Percentiles rank a stretch among this genome's conserved stretches.
These are phyloP conservation scores for Dactylonectria macrodidyma DNA, from an alignment of 2,329 filamentous ascomycete species.

Conservation along the genomic window DNA sequence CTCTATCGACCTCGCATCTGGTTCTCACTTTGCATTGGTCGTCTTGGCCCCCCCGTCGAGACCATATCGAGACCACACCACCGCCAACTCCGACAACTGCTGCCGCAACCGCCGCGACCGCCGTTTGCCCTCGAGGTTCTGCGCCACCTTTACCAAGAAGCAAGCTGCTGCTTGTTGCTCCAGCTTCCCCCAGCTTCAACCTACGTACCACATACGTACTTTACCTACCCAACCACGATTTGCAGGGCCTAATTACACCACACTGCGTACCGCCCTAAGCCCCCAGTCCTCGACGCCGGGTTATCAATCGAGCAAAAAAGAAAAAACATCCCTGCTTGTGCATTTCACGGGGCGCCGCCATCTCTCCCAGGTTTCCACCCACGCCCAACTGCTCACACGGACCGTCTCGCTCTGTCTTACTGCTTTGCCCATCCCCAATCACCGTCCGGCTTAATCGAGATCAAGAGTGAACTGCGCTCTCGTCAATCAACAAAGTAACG, in stretches of 20 bases:
- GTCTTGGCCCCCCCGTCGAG: not conserved
- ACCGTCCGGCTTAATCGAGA: slow-evolving; percentile 15
- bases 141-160: not conserved
- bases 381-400: slow-evolving; percentile 19
- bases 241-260: not conserved
- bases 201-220: no score
- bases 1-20: slow-evolving; percentile 16
- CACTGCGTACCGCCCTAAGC: not conserved
- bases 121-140: not conserved
- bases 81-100: not conserved
- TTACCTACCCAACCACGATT: not conserved
- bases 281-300: not conserved
- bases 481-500: slow-evolving; percentile 9
- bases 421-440: slow-evolving; percentile 17
- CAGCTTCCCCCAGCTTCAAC: no score
- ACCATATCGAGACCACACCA: not conserved
- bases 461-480: slow-evolving; percentile 4
- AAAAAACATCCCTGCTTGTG: slow-evolving; percentile 32
- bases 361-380: slow-evolving; percentile 14
- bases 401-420: not conserved
- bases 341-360: slow-evolving; percentile 29
- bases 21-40: not conserved
- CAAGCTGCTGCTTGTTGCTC: no score
- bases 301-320: slow-evolving; percentile 20
- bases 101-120: not conserved